A percentile compares a stretch with the other conserved stretches of the same genome.
Evolutionary conservation across 2,329 filamentous ascomycete species (phyloP).

Genomic region (Neocucurbitaria cava): DNA sequence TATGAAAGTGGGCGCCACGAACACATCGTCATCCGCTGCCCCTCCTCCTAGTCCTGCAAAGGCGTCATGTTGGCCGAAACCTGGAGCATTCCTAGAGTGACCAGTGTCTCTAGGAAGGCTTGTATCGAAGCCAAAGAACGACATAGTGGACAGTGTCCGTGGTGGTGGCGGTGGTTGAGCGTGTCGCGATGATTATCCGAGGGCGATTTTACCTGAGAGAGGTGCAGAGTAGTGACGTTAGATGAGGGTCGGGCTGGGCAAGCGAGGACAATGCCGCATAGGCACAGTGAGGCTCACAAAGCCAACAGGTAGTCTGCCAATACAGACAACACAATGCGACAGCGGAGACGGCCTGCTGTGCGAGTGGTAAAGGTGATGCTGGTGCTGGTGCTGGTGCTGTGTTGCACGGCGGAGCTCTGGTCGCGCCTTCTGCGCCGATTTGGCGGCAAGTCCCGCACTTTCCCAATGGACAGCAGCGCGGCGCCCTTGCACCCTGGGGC

Average conservation of each 20-base stretch:
- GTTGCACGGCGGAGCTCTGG: conserved; percentile 2
- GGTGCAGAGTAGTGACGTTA: conserved; percentile 29
- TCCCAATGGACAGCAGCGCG: neutral
- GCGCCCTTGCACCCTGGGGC: conserved; percentile 7
- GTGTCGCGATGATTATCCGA: conserved; percentile 3
- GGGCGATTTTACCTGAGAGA: too few relatives aligned
- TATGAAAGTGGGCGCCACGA: conserved; percentile 38
- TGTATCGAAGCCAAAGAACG: conserved; percentile 89
- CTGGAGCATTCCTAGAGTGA: conserved; percentile 73
- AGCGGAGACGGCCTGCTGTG: neutral
- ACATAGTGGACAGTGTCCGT: conserved; percentile 64
- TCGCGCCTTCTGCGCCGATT: conserved; percentile 8
- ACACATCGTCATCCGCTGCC: conserved; percentile 66
- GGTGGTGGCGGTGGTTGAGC: neutral
- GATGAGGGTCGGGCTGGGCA: conserved; percentile 10
- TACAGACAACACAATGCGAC: conserved; percentile 3
- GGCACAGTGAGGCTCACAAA: neutral
- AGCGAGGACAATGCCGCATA: conserved; percentile 14
- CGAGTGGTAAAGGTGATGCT: conserved; percentile 4
- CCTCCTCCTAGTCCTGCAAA: conserved; percentile 79
- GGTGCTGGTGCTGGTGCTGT: too few relatives aligned
- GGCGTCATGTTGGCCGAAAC: conserved; percentile 88
- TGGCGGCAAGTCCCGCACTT: conserved; percentile 14
- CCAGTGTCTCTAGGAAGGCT: conserved; percentile 67
- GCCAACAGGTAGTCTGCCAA: neutral